Evolutionary conservation across 306 rosid genomes (phyloP), one percentile per base, ranked within the genome.

Genomic region (Vicia villosa): DNA sequence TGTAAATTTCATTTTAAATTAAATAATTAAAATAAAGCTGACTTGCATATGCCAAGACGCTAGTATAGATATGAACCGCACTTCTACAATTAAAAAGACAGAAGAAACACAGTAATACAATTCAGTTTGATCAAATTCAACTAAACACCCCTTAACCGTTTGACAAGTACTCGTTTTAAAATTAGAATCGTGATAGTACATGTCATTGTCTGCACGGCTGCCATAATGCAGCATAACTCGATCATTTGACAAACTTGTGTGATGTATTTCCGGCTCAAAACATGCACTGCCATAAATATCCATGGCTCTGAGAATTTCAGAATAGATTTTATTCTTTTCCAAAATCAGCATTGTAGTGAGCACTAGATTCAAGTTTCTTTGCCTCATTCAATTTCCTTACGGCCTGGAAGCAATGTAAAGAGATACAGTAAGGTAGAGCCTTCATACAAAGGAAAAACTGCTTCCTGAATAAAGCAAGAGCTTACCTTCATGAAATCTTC

Each of bases 401-500:
- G 70, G 99, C 99, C 99, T 94, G 88, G 42, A 70, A 66, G 54
- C 52, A 8, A 66, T 50, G 50, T 26, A 36, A 66, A 26, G 37
- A 52, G 43, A 57, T 51, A 47, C 5, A 21, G 66, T 38, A 21
- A 62, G 63, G 22, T 5, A 41, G 34, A 26, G 38, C 20, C 50
- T 73, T 15, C 14, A 58, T 19, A 72, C 16, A 38, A 3, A 2
- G 1, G 1, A 5, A n/a, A 68, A 34, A 15, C 17, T 24, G 32
- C 32, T 71, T 67, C 32, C 28, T 13, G 20, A 32, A 74, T 50
- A 70, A 32, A n/a, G 26, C 1, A 67, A 10, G 19, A 38, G 32
- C 38, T 72, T 72, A 82, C 99, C 92, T 95, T 95, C 97, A 95
- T 95, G 81, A 94, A 95, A 79, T 95, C 99, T 80, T 89, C 97